Percentiles rank a stretch among this genome's conserved stretches.
Conservation (phyloP, 306 rosid genomes). For the Abrus pulchellus region DNA sequence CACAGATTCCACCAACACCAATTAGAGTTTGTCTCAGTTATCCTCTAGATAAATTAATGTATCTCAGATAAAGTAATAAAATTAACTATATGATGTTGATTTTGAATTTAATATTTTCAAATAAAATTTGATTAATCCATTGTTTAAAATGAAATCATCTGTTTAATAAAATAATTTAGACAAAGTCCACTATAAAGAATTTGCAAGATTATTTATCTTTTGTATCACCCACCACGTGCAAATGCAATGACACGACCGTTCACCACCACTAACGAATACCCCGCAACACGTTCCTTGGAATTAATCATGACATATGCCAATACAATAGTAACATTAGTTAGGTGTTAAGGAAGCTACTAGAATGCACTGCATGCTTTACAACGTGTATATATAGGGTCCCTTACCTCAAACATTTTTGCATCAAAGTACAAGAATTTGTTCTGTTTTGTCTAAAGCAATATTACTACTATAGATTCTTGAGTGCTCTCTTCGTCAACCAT, state of each 20-base stretch:
- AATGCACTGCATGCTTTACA: conserved; percentile 14
- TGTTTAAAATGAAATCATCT: no score
- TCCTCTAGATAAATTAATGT: no score
- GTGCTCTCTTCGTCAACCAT: background rate
- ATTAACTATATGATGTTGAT: no score
- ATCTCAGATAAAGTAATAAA: no score
- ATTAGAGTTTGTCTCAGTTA: no score
- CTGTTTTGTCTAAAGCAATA: background rate
- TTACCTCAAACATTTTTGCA: conserved; percentile 40
- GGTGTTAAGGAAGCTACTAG: conserved; percentile 60
- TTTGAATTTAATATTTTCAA: no score
- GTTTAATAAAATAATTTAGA: no score
- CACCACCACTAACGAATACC: conserved; percentile 54
- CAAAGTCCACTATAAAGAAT: no score
- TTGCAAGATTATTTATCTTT: background rate
- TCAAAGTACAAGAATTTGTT: background rate
- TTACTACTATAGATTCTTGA: background rate
- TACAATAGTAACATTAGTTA: background rate
- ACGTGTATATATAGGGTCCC: conserved; percentile 66
- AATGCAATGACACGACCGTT: conserved; percentile 48
- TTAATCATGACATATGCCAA: background rate
- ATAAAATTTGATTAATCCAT: no score
- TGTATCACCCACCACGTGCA: conserved; percentile 30
- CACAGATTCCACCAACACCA: conserved; percentile 44
- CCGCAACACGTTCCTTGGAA: conserved; percentile 42